Evolutionary conservation across 2,329 filamentous ascomycete species (phyloP).

Genomic region (Colletotrichum theobromicola): DNA sequence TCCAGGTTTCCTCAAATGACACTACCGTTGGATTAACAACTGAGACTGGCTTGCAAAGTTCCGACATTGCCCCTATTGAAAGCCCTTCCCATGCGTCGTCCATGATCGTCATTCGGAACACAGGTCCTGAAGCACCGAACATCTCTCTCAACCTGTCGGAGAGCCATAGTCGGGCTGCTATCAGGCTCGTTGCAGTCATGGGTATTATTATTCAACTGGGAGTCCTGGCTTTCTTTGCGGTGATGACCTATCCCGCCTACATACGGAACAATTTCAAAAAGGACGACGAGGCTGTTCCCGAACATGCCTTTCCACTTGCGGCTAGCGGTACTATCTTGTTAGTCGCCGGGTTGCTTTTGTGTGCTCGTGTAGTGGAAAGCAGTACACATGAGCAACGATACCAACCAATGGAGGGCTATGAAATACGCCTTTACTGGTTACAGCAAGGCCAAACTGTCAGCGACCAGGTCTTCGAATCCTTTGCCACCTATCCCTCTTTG

Average conservation of each 20-base stretch:
- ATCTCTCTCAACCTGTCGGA: background rate
- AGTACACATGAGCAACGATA: background rate
- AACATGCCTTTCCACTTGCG: background rate
- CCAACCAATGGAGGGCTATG: background rate
- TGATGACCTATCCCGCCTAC: background rate
- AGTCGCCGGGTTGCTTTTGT: background rate
- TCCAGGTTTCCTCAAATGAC: rapidly evolving
- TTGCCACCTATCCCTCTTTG: background rate
- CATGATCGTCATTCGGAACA: background rate
- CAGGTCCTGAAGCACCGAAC: background rate
- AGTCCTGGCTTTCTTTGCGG: background rate
- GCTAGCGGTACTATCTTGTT: background rate
- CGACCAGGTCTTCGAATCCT: background rate
- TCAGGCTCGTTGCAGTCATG: background rate
- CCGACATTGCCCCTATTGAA: background rate
- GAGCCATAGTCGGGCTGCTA: background rate
- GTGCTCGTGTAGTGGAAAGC: background rate
- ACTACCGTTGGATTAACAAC: background rate
- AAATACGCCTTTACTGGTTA: background rate
- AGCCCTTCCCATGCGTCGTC: background rate
- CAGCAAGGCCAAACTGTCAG: background rate
- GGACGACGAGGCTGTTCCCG: background rate
- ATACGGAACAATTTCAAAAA: background rate
- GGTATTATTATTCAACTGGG: background rate
- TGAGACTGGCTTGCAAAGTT: background rate